These are phyloP conservation scores for Cordyceps fumosorosea DNA, from an alignment of 2,329 filamentous ascomycete genomes.

Conservation along the genomic window DNA sequence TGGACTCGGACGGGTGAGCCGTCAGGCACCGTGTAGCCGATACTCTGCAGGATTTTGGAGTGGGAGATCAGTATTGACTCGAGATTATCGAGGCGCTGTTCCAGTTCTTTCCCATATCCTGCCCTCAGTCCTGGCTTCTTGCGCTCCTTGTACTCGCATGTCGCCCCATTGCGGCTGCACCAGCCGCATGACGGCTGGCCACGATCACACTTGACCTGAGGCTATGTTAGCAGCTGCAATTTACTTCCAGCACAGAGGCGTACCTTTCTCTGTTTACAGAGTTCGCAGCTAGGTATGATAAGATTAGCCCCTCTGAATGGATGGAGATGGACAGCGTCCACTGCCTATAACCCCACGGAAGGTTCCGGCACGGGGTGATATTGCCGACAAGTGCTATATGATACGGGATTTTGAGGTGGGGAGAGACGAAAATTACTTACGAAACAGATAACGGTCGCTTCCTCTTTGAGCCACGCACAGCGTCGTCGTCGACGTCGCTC, in stretches of 20 bases:
- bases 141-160: conserved; percentile 62
- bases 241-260: background rate
- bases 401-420: conserved; percentile 9
- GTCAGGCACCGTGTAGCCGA: conserved; percentile 35
- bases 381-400: background rate
- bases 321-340: conserved; percentile 12
- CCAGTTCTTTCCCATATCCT: conserved; percentile 66
- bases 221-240: conserved; percentile 13
- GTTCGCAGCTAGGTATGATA: conserved; percentile 53
- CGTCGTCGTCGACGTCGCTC: conserved; percentile 42
- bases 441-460: conserved; percentile 56
- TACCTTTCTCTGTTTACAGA: conserved; percentile 78
- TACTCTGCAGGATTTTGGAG: conserved; percentile 57
- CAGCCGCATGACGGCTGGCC: conserved; percentile 66
- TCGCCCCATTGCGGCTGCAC: conserved; percentile 57
- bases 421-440: conserved; percentile 31
- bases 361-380: background rate
- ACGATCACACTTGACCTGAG: conserved; percentile 66
- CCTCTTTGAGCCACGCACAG: conserved; percentile 44
- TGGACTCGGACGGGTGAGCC: conserved; percentile 9
- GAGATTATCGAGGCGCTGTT: conserved; percentile 63
- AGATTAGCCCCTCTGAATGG: conserved; percentile 28
- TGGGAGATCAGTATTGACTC: conserved; percentile 61
- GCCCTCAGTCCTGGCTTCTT: conserved; percentile 61
- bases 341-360: background rate